A percentile compares a stretch with the other conserved stretches of the same genome.
phyloP scores from a whole-genome alignment of 441 rosid species.

The Euphorbia corollata region DNA sequence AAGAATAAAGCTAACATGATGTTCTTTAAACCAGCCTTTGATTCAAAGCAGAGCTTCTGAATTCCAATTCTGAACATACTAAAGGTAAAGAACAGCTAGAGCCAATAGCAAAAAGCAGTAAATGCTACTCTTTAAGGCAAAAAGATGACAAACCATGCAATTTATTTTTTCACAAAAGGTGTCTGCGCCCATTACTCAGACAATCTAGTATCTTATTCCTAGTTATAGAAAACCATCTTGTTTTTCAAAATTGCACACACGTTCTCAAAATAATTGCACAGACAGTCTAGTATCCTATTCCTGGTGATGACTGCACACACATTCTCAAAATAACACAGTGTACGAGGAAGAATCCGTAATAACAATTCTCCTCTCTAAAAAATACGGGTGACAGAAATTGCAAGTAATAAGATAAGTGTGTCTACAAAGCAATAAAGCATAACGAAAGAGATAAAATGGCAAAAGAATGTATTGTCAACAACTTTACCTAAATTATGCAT shows the following conservation, averaged over 20 bases:
- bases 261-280: too few species aligned
- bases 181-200: constrained; percentile 19
- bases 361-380: background rate
- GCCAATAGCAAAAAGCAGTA: constrained; percentile 2
- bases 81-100: constrained; percentile 18
- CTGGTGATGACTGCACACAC: background rate
- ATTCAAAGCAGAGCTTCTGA: constrained; percentile 5
- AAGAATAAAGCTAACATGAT: background rate
- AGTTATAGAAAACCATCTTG: background rate
- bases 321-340: background rate
- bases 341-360: too few species aligned
- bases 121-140: background rate
- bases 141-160: too few species aligned
- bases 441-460: background rate
- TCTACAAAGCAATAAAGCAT: background rate
- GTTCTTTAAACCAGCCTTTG: constrained; percentile 11
- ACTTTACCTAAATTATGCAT: background rate
- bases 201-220: too few species aligned
- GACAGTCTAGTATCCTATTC: too few species aligned
- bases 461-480: background rate
- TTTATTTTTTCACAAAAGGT: constrained; percentile 15
- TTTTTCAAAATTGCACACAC: background rate
- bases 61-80: constrained; percentile 13
- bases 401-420: background rate
- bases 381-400: background rate